A percentile compares a stretch with the other conserved stretches of the same genome.
phyloP scores from a whole-genome alignment of 2,329 filamentous ascomycete genomes.

The Chaetomiaceae sp. region DNA sequence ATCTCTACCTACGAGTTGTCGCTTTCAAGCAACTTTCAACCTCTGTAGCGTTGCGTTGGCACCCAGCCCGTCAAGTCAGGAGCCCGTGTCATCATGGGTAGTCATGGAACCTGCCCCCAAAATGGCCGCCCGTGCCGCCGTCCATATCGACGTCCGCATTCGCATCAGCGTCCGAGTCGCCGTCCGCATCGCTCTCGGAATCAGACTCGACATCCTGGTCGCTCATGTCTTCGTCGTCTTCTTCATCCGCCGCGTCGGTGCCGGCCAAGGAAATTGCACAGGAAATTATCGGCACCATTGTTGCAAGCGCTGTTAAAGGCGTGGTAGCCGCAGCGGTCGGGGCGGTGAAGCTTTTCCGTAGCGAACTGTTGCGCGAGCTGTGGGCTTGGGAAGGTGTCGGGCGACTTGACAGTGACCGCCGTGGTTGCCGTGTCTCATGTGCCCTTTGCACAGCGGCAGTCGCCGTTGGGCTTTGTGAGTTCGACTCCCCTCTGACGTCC shows the following conservation, averaged over 20 bases:
- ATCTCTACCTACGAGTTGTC: neutral
- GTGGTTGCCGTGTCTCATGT: neutral
- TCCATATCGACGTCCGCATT: constrained; percentile 46
- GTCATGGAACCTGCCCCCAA: constrained; percentile 27
- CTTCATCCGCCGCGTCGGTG: constrained; percentile 3
- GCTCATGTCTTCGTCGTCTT: constrained; percentile 41
- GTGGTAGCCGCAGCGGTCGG: neutral
- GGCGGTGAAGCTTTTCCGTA: constrained; percentile 4
- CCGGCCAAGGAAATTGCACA: constrained; percentile 17
- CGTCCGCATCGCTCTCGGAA: constrained; percentile 36
- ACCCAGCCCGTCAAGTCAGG: constrained; percentile 33
- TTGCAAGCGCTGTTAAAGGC: neutral
- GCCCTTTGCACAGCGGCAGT: neutral
- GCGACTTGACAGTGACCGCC: neutral
- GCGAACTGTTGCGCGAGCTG: constrained; percentile 14
- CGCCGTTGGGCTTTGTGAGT: neutral
- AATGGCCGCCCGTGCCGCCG: constrained; percentile 34
- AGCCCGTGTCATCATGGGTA: constrained; percentile 29
- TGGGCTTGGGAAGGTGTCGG: constrained; percentile 15
- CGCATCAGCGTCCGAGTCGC: constrained; percentile 25
- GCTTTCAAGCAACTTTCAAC: constrained; percentile 37
- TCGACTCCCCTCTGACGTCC: constrained; percentile 3
- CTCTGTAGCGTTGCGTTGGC: neutral
- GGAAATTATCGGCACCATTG: constrained; percentile 18
- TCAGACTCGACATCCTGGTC: constrained; percentile 26